Percentiles rank a stretch among this genome's conserved stretches.
Evolutionary conservation across 129 eudicot species (phyloP).

Genomic region (Helianthus tuberosus): DNA sequence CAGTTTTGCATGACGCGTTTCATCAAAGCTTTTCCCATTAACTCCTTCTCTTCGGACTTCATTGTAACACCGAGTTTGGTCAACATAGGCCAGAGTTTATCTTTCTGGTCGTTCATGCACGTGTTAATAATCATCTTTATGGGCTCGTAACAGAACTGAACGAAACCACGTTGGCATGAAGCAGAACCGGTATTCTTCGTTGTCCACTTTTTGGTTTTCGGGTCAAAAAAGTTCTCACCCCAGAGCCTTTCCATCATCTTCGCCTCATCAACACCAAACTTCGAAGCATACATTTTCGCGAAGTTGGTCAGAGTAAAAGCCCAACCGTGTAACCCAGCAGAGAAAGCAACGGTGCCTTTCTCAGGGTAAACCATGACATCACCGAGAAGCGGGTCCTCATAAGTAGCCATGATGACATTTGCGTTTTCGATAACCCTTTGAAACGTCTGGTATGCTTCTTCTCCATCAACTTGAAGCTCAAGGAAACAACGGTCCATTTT

Average conservation of each 20-base stretch:
- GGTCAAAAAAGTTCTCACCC: conserved; percentile 58
- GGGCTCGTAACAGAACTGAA: conserved; percentile 63
- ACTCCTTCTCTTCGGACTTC: conserved; percentile 42
- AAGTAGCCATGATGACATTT: conserved; percentile 53
- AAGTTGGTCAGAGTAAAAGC: conserved; percentile 48
- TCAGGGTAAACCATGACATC: conserved; percentile 64
- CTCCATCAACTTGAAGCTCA: conserved; percentile 71
- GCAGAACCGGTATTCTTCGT: conserved; percentile 45
- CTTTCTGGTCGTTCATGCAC: conserved; percentile 61
- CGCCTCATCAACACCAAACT: conserved; percentile 61
- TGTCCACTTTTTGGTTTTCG: conserved; percentile 61
- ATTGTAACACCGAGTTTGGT: conserved; percentile 36
- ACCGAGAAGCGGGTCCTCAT: conserved; percentile 63
- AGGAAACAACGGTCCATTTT: conserved; percentile 74
- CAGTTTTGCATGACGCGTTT: conserved; percentile 49
- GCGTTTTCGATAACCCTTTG: conserved; percentile 57
- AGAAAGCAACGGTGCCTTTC: conserved; percentile 67
- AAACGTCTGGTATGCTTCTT: conserved; percentile 64
- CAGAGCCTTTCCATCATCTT: conserved; percentile 72
- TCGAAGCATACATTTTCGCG: conserved; percentile 62
- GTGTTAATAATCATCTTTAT: conserved; percentile 58
- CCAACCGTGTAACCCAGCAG: conserved; percentile 58
- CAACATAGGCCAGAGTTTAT: conserved; percentile 48
- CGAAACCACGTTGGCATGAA: conserved; percentile 63
- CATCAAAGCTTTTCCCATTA: conserved; percentile 47